Percentiles rank a stretch among this genome's conserved stretches.
Conservation (phyloP, 228 moss, liverwort and hornwort species). For the Sphagnum magellanicum region DNA sequence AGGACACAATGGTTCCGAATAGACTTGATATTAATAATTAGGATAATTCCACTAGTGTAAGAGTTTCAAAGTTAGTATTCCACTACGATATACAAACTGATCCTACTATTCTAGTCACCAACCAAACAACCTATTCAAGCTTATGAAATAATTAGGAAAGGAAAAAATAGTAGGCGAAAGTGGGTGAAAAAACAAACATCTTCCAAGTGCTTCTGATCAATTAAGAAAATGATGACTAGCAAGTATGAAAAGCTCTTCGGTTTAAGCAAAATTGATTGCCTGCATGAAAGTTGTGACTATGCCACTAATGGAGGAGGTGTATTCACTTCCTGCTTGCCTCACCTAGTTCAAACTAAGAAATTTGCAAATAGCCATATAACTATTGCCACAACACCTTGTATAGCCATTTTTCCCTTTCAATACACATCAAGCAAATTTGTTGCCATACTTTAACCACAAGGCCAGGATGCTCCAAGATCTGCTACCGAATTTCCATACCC, state of each 20-base stretch:
- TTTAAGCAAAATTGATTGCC: conserved; percentile 66
- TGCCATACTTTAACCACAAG: conserved; percentile 7
- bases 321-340: conserved; percentile 77
- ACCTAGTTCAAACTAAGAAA: conserved; percentile 20
- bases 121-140: no score
- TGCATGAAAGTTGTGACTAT: conserved; percentile 40
- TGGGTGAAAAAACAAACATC: conserved; percentile 32
- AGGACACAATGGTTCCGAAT: no score
- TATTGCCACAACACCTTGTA: no score
- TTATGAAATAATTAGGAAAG: no score
- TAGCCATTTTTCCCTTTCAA: no score
- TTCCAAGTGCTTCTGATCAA: conserved; percentile 75
- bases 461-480: conserved; percentile 10
- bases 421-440: no score
- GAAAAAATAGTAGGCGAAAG: neutral
- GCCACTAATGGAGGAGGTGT: conserved; percentile 28
- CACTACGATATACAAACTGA: no score
- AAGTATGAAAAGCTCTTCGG: conserved; percentile 70
- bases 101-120: no score
- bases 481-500: no score
- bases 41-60: no score
- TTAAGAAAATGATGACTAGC: conserved; percentile 72
- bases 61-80: no score
- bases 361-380: neutral
- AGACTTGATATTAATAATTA: no score